phyloP scores from a whole-genome alignment of 2,329 filamentous ascomycete genomes.

The Venturia nashicola region DNA sequence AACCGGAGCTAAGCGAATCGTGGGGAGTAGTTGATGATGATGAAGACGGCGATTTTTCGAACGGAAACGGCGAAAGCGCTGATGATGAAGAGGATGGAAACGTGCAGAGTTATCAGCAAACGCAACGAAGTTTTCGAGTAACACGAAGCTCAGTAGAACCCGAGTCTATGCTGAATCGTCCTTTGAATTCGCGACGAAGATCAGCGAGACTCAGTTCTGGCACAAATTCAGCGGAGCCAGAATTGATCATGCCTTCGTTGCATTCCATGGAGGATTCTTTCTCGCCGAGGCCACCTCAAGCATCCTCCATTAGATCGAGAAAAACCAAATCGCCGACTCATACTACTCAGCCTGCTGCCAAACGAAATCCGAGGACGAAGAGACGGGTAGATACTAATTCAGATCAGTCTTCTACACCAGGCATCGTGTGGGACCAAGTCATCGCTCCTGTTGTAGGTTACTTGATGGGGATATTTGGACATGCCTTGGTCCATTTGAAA shows the following conservation, averaged over 20 bases:
- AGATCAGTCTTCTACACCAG: not conserved
- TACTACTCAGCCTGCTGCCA: not conserved
- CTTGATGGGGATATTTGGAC: not conserved
- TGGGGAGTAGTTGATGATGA: not conserved
- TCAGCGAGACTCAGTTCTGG: not conserved
- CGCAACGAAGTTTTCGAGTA: not conserved
- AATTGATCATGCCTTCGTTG: not conserved
- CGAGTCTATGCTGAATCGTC: not conserved
- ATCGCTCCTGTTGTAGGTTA: not conserved
- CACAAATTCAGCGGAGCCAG: not conserved
- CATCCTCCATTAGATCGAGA: not conserved
- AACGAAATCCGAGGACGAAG: not conserved
- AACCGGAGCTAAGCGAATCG: not conserved
- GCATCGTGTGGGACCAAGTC: not conserved
- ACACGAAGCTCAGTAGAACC: not conserved
- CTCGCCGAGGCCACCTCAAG: not conserved
- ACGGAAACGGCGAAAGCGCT: not conserved
- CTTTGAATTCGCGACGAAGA: not conserved
- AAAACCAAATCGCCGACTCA: not conserved
- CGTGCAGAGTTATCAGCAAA: not conserved
- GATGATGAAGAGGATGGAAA: not conserved
- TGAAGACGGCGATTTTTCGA: not conserved
- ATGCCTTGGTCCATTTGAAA: slow-evolving; percentile 5
- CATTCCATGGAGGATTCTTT: not conserved
- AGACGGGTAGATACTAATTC: not conserved